Evolutionary conservation across 2,329 filamentous ascomycete species (phyloP).

Genomic region (Trichoderma citrinoviride): DNA sequence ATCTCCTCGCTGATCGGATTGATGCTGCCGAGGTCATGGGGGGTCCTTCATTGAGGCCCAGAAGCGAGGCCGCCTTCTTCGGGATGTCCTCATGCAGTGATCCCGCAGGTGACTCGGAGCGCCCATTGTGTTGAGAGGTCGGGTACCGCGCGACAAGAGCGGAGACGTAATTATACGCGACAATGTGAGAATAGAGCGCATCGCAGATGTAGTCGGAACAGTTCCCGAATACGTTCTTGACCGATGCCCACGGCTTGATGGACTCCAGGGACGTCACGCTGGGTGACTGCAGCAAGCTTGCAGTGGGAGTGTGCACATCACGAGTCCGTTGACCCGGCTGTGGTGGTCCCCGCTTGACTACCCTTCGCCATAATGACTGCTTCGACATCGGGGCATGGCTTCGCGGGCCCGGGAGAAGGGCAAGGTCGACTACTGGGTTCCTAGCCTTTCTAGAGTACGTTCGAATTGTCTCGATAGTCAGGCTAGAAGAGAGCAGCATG

Average conservation of each 20-base stretch:
- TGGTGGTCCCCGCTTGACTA: conserved; percentile 28
- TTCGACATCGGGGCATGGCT: conserved; percentile 24
- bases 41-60: conserved; percentile 43
- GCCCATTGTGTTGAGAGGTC: conserved; percentile 16
- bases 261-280: conserved; percentile 24
- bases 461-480: conserved; percentile 58
- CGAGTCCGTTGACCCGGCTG: neutral
- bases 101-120: conserved; percentile 25
- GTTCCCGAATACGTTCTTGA: conserved; percentile 52
- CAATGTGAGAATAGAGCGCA: conserved; percentile 56
- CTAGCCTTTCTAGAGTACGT: conserved; percentile 53
- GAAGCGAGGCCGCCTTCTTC: conserved; percentile 52
- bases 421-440: conserved; percentile 37
- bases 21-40: conserved; percentile 24
- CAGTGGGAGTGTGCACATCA: conserved; percentile 10
- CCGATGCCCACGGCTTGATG: conserved; percentile 42
- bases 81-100: conserved; percentile 41
- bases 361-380: conserved; percentile 39
- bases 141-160: conserved; percentile 32
- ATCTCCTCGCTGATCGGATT: conserved; percentile 29
- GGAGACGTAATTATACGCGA: conserved; percentile 58
- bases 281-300: conserved; percentile 21
- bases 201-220: conserved; percentile 57
- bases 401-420: conserved; percentile 26
- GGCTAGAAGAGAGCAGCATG: conserved; percentile 54